Evolutionary conservation across 164 flowering plant species (phyloP), one percentile per base, ranked within the genome.

Genomic region (Taxillus chinensis): DNA sequence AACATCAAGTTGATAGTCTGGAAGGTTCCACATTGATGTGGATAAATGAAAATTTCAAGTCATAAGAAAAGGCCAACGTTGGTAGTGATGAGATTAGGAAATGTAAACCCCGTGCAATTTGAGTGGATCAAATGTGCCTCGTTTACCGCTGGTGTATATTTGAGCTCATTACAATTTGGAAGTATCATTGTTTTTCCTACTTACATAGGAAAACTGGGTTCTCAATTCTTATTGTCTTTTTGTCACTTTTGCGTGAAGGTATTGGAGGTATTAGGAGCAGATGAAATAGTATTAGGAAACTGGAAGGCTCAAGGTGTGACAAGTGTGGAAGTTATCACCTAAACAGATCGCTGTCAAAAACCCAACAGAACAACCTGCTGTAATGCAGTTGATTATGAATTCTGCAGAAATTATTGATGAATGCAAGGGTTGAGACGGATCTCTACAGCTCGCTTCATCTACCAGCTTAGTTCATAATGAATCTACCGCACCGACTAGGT

Each of bases 341-440:
- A 3, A 75, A 78, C 81, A 79, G 86, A 81, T 90, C 64, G 68
- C 78, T 7, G 84, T 90, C 38, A 82, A 63, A 60, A 90, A 90
- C 65, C 97, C 97, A 49, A 86, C 85, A 70, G 67, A 76, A 59
- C 56, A 80, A 53, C 88, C 93, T 53, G 82, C 88, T 39, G 61
- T 81, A 4, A 78, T 88, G 92, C 95, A 90, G 83, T 83, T 90
- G 45, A 72, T 90, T 60, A 67, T 90, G 64, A 83, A 86, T 65
- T 78, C 95, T 8, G 85, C 80, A 51, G 82, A 70, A 69, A 70
- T 85, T 37, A 64, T 87, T 41, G 85, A 87, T 54, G 69, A 79
- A 27, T 90, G 95, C 77, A 74, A 63, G 70, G 66, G 53, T 37
- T 13, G 68, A 39, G 83, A 74, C 61, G 78, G 69, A 57, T 63